A percentile compares a stretch with the other conserved stretches of the same genome.
These are phyloP conservation scores for Trichoderma polysporum DNA, from an alignment of 2,329 filamentous ascomycete genomes.

Conservation along the genomic window DNA sequence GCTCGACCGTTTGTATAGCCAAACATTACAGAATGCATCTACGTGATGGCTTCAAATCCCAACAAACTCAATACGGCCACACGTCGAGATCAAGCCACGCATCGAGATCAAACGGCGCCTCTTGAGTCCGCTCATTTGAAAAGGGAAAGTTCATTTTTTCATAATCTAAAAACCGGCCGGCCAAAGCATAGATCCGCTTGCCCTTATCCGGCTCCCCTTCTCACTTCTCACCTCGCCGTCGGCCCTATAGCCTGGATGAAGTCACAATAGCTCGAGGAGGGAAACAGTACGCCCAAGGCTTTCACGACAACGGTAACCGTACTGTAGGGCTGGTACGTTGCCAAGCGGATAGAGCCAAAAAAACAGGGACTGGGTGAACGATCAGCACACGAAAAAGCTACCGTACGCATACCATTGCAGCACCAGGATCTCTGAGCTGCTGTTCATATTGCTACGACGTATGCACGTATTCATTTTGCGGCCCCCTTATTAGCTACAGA, in stretches of 20 bases:
- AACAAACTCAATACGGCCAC: not conserved
- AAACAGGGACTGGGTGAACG: not conserved
- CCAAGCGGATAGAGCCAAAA: not conserved
- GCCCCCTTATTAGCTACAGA: too few relatives aligned
- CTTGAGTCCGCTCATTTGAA: not conserved
- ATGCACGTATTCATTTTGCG: not conserved
- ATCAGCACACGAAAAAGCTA: not conserved
- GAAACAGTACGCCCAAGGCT: slow-evolving; percentile 3
- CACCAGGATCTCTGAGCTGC: not conserved
- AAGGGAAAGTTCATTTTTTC: not conserved
- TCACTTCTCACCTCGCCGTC: not conserved
- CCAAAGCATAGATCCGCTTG: not conserved
- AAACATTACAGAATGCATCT: not conserved
- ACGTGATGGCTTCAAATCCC: not conserved
- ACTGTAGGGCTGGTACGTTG: not conserved
- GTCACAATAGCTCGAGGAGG: slow-evolving; percentile 15
- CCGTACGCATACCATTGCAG: not conserved
- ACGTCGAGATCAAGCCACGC: not conserved
- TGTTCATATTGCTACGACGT: not conserved
- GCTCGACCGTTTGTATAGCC: not conserved
- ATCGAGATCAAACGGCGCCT: slow-evolving; percentile 3
- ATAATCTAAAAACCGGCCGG: not conserved
- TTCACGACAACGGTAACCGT: not conserved
- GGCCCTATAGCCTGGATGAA: slow-evolving; percentile 1
- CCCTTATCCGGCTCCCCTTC: not conserved